Conservation (phyloP, 106 monocot species). For the Dendrobium chrysotoxum region DNA sequence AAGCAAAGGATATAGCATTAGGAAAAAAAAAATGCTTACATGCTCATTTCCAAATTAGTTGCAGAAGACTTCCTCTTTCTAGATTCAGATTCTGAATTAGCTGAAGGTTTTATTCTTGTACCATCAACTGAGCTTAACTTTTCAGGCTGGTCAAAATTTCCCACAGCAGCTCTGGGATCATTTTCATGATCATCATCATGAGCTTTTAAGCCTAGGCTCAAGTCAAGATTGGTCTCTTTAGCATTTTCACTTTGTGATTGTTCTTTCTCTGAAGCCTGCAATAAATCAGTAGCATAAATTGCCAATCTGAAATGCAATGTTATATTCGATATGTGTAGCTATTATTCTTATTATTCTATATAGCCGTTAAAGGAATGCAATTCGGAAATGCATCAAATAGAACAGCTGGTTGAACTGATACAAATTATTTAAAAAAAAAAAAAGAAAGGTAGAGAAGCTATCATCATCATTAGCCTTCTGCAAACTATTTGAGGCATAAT, state of each 20-base stretch:
- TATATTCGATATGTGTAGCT: background rate
- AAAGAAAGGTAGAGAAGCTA: too few relatives aligned
- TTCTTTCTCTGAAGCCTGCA: conserved; percentile 3
- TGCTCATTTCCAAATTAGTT: conserved; percentile 7
- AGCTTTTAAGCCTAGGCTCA: conserved; percentile 6
- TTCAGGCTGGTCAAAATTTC: background rate
- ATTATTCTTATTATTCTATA: too few relatives aligned
- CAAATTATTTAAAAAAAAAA: too few relatives aligned
- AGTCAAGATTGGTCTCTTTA: conserved; percentile 11
- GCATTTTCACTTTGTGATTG: background rate
- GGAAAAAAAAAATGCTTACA: background rate
- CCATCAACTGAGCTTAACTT: background rate
- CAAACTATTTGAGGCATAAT: too few relatives aligned
- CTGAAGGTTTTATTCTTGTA: background rate
- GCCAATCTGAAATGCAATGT: background rate
- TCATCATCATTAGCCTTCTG: too few relatives aligned
- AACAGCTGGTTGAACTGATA: too few relatives aligned
- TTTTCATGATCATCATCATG: background rate
- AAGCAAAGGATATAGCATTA: background rate
- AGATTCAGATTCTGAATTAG: conserved; percentile 2
- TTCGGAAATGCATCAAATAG: too few relatives aligned
- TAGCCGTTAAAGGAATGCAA: background rate
- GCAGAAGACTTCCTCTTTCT: background rate
- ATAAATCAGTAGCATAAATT: background rate
- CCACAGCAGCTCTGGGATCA: conserved; percentile 3